phyloP scores from a whole-genome alignment of 179 eudicot species.

The Patellifolia procumbens region DNA sequence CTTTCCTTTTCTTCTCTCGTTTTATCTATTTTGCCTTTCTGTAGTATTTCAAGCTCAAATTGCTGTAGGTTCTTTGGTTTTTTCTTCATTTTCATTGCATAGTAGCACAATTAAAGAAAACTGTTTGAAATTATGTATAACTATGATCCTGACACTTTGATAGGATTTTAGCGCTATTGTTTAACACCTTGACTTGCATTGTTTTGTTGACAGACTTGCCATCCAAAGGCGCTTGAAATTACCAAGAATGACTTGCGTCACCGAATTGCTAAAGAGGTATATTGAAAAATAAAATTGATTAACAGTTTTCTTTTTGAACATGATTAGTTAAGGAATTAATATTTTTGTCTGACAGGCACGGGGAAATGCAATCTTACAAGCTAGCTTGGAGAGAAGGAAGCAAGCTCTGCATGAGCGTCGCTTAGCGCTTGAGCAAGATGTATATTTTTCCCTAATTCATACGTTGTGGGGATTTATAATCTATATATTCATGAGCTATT shows the following conservation, averaged over 20 bases:
- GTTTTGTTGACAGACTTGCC: constrained; percentile 57
- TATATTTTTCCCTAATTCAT: constrained; percentile 29
- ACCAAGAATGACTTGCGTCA: constrained; percentile 88
- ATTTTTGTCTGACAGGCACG: constrained; percentile 57
- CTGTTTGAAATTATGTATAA: too few species aligned
- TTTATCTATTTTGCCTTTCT: not conserved
- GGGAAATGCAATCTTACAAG: constrained; percentile 96
- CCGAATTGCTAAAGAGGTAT: constrained; percentile 94
- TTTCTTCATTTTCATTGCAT: too few species aligned
- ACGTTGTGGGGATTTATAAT: not conserved
- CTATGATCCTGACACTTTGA: not conserved
- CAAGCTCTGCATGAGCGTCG: constrained; percentile 99
- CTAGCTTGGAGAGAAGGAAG: constrained; percentile 97
- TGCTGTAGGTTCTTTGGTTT: not conserved
- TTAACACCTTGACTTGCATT: not conserved
- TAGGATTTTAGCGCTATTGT: constrained; percentile 7
- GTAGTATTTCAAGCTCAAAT: too few species aligned
- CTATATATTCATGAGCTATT: not conserved
- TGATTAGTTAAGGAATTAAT: constrained; percentile 15
- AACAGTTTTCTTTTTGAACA: constrained; percentile 3
- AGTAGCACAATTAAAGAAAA: too few species aligned
- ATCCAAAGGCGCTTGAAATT: constrained; percentile 94
- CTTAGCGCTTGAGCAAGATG: constrained; percentile 99
- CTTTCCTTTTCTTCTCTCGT: constrained; percentile 2
- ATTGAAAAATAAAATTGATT: not conserved